Base-by-base conservation (phyloP, 345 rosid genomes). In the Populus simonii region DNA sequence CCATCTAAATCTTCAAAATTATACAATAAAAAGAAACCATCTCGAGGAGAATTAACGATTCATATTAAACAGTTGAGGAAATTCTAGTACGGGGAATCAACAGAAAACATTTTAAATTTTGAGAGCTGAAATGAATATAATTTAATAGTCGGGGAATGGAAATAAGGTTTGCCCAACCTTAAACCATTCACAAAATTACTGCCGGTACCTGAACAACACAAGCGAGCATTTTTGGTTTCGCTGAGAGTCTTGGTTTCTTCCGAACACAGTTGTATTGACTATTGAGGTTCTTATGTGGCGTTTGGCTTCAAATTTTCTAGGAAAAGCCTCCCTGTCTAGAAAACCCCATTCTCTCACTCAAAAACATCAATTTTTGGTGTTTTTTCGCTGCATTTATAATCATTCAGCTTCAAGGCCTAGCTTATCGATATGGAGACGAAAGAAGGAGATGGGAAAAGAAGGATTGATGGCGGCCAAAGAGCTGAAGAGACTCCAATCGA, bases 401-500 rank as follows among this genome's bases (percentile, higher is more conserved):
- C 83, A 88, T 75, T 75, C 86, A 47, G 86, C 93, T 29, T 92
- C 94, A 5, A 89, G 92, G 49, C 99, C 97, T 12, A 92, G 96
- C 88, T 85, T 96, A 86, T 96, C 97, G n/a, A 91, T 96, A 89
- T 96, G 98, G 98, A 88, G 98, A 85, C 81, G 93, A 83, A 92
- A 91, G 91, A 92, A 93, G 71, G 98, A 92, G 82, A 88, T 93
- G 80, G 90, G 94, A 70, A 93, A 96, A 85, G 97, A 96, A 72
- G 97, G 97, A 6, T 80, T 96, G 73, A 83, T 93, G 59, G 89
- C 84, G 4, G 96, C 98, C 43, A 92, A 93, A 75, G 98, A 91
- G 76, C 91, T 96, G 78, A 93, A 91, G 78, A 90, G 96, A 9
- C 87, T 92, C 16, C 98, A 87, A 23, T 74, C 88, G 65, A 72